Conservation (phyloP, 345 rosid genomes). For the Lepidium sativum region DNA sequence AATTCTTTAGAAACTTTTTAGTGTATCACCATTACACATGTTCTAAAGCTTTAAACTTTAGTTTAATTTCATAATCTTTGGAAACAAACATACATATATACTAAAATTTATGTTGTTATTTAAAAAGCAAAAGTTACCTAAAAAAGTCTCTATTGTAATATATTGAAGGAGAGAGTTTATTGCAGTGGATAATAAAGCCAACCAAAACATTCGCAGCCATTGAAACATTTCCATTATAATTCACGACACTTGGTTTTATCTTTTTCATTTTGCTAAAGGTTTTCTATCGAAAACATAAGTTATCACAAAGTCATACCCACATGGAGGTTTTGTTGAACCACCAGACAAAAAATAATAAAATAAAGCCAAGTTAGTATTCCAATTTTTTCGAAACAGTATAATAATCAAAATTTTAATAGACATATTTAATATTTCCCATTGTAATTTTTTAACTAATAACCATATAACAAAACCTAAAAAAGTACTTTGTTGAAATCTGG, state of each 20-base stretch:
- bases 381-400: background rate
- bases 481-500: background rate
- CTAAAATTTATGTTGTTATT: background rate
- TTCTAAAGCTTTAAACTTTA: background rate
- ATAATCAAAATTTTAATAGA: background rate
- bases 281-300: background rate
- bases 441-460: no score
- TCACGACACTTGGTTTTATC: conserved; percentile 6
- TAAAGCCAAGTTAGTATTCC: no score
- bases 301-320: conserved; percentile 7
- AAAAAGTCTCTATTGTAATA: background rate
- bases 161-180: background rate
- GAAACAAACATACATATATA: background rate
- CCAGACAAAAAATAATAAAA: background rate
- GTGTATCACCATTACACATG: no score
- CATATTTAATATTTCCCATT: no score
- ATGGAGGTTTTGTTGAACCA: conserved; percentile 7
- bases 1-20: no score
- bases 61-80: background rate
- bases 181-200: background rate
- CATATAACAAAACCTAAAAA: background rate
- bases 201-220: background rate
- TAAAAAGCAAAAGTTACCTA: background rate
- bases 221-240: conserved; percentile 5
- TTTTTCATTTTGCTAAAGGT: background rate